Evolutionary conservation across 2,329 filamentous ascomycete genomes (phyloP), one percentile per base, ranked within the genome.

Genomic region (Aspergillus jensenii): DNA sequence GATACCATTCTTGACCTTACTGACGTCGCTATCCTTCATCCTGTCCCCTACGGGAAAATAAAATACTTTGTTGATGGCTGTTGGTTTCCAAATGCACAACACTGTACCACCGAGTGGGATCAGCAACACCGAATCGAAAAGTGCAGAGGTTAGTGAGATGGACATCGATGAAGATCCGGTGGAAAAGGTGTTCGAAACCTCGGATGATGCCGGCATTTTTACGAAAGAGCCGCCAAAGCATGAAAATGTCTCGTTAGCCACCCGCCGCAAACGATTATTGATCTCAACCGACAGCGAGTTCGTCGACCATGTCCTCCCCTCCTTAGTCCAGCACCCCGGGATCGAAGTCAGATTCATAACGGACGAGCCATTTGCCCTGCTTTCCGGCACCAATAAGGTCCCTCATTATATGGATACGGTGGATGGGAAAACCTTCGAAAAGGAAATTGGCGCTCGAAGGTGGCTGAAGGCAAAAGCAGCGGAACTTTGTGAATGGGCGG

Each of bases 401-500:
- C 69, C 70, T 0, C 74, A 74, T 56, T 77, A 77, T 49, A 73
- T 72, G 67, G 75, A 78, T 55, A 71, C 71, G 17, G 73, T 76
- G 54, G 73, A 75, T 59, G 70, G 70, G 31, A 69, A 71, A 49
- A 73, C 73, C 2, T 73, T 74, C 14, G 73, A 75, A 55, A 76
- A 74, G 53, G 72, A 74, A 49, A 72, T 68, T 1, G 71, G 70
- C 7, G 68, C 71, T 12, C 69, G 74, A 47, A 73, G 70, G 66
- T 76, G 74, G 74, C 62, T 77, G 46, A 74, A 74, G 59, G 70
- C 70, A n/a, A 77, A 76, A 58, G 74, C 75, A 39, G 74, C 75
- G 6, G 88, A 91, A 63, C 76, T 96, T 59, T 90, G 91, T 63
- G 84, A 90, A 60, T 97, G 93, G 93, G 91, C 93, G 6, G 90